A percentile compares a stretch with the other conserved stretches of the same genome.
phyloP scores from a whole-genome alignment of 1,284 basidiomycete species.

The Papiliotrema terrestris region DNA sequence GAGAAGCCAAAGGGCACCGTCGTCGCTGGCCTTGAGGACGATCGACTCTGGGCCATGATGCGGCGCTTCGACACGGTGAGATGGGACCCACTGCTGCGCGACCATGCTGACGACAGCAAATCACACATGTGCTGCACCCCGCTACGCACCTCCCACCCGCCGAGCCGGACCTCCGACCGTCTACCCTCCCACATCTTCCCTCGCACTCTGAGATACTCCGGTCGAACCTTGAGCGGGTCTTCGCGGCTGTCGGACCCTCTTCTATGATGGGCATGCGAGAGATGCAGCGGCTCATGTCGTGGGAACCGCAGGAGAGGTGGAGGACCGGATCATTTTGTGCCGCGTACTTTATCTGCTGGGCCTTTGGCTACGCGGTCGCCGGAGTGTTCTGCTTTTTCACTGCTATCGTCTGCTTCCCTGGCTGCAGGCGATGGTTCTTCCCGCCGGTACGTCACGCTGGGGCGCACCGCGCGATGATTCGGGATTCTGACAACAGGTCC shows the following conservation, averaged over 20 bases:
- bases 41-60: constrained; percentile 46
- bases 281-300: constrained; percentile 53
- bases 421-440: constrained; percentile 53
- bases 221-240: constrained; percentile 55
- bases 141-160: constrained; percentile 35
- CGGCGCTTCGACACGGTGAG: constrained; percentile 49
- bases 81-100: background rate
- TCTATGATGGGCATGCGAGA: constrained; percentile 53
- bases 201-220: constrained; percentile 50
- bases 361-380: constrained; percentile 50
- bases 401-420: constrained; percentile 53
- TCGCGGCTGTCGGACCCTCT: constrained; percentile 54
- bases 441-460: constrained; percentile 47
- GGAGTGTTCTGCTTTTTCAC: constrained; percentile 48
- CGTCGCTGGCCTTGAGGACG: constrained; percentile 49
- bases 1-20: constrained; percentile 43
- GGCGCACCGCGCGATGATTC: background rate
- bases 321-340: constrained; percentile 51
- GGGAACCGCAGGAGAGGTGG: constrained; percentile 52
- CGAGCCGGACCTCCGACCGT: constrained; percentile 49
- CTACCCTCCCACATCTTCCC: constrained; percentile 46
- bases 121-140: constrained; percentile 48
- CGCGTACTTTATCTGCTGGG: constrained; percentile 53
- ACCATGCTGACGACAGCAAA: constrained; percentile 38
- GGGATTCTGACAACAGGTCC: constrained; percentile 17